Percentiles rank a stretch among this genome's conserved stretches.
Conservation (phyloP, 202 grass and related monocot genomes). For the Zoysia matrella region DNA sequence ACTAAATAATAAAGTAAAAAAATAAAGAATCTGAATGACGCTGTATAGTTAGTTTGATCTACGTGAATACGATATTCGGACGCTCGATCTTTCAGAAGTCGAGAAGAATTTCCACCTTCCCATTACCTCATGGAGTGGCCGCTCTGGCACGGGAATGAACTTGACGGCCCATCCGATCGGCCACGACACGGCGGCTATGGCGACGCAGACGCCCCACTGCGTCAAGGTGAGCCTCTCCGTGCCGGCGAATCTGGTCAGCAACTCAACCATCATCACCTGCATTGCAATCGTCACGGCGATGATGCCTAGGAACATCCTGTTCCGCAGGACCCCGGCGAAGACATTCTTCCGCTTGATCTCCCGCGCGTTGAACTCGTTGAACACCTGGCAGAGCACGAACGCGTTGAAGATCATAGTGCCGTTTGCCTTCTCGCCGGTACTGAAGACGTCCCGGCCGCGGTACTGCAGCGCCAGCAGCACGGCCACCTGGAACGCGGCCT, state of each 20-base stretch:
- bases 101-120: conserved; percentile 1
- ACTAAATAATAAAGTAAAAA: not conserved
- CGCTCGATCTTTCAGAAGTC: not conserved
- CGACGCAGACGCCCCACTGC: too few species aligned
- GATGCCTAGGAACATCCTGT: too few species aligned
- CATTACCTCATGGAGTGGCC: conserved; percentile 36
- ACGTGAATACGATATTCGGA: not conserved
- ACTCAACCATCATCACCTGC: too few species aligned
- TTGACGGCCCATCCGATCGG: too few species aligned
- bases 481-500: conserved; percentile 52
- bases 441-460: conserved; percentile 38
- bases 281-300: too few species aligned
- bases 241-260: too few species aligned
- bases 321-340: conserved; percentile 63
- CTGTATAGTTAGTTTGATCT: not conserved
- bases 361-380: conserved; percentile 86
- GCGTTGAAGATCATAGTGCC: conserved; percentile 34
- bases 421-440: conserved; percentile 49
- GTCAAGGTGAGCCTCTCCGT: too few species aligned
- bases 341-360: conserved; percentile 81
- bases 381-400: not conserved
- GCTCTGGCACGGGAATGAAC: conserved; percentile 50
- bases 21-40: not conserved
- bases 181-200: too few species aligned
- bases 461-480: conserved; percentile 68